Percentiles rank a stretch among this genome's conserved stretches.
Conservation (phyloP, 2,329 filamentous ascomycete species). For the Atkinsonella hypoxylon region DNA sequence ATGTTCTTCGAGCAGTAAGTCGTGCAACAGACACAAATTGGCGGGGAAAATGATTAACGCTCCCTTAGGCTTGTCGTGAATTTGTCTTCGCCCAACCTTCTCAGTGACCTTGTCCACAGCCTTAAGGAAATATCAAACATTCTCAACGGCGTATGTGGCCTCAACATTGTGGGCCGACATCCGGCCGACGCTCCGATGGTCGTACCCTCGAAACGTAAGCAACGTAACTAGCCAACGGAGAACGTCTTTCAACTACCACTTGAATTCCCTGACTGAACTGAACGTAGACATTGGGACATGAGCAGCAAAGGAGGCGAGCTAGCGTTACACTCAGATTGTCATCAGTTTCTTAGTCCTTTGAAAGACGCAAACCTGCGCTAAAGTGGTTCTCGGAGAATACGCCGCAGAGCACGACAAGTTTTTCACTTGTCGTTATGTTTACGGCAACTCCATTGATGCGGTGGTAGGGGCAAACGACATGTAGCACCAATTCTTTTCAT, state of each 20-base stretch:
- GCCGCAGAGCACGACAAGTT: too few relatives aligned
- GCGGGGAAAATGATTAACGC: not conserved
- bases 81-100: slow-evolving; percentile 20
- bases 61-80: slow-evolving; percentile 25
- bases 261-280: not conserved
- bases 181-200: not conserved
- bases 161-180: not conserved
- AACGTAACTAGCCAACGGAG: too few relatives aligned
- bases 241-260: too few relatives aligned
- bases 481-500: too few relatives aligned
- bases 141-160: not conserved
- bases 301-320: too few relatives aligned
- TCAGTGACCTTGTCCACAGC: not conserved
- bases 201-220: too few relatives aligned
- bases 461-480: not conserved
- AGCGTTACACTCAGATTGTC: too few relatives aligned
- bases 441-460: not conserved
- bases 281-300: too few relatives aligned
- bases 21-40: not conserved
- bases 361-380: too few relatives aligned
- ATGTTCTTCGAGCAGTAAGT: slow-evolving; percentile 50
- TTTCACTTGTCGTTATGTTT: not conserved
- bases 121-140: too few relatives aligned
- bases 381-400: too few relatives aligned
- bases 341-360: too few relatives aligned